These are phyloP conservation scores for Sporothrix phasma DNA, from an alignment of 2,329 filamentous ascomycete species.

Conservation along the genomic window DNA sequence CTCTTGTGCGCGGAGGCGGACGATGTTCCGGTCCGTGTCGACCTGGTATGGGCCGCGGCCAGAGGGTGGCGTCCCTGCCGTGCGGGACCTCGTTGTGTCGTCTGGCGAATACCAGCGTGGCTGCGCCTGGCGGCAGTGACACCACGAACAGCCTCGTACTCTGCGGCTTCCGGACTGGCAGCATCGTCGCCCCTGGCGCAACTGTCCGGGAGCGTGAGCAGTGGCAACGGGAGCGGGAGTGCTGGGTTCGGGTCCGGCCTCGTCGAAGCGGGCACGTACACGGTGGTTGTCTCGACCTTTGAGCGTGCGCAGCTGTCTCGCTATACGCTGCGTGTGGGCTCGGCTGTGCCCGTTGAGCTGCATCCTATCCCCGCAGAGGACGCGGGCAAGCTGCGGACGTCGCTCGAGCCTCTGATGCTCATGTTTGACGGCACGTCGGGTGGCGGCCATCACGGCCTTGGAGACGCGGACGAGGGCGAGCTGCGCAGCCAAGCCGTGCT, in stretches of 20 bases:
- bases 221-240: conserved; percentile 13
- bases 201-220: conserved; percentile 3
- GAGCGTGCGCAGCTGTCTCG: conserved; percentile 65
- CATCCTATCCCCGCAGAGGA: conserved; percentile 58
- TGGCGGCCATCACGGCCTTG: background rate
- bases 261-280: conserved; percentile 67
- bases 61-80: conserved; percentile 58
- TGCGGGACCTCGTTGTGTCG: conserved; percentile 68
- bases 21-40: conserved; percentile 71
- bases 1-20: conserved; percentile 58
- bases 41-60: conserved; percentile 63
- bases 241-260: conserved; percentile 16
- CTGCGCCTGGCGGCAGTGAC: conserved; percentile 55
- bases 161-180: background rate
- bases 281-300: conserved; percentile 83
- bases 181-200: conserved; percentile 21
- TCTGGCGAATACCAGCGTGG: conserved; percentile 84
- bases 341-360: conserved; percentile 48
- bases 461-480: conserved; percentile 22
- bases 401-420: conserved; percentile 42
- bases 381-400: conserved; percentile 60
- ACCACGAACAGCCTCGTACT: conserved; percentile 23
- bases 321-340: conserved; percentile 64
- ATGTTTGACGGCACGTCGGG: background rate
- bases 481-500: conserved; percentile 32